phyloP scores from a whole-genome alignment of 2,329 filamentous ascomycete species.

The Capronia coronata region DNA sequence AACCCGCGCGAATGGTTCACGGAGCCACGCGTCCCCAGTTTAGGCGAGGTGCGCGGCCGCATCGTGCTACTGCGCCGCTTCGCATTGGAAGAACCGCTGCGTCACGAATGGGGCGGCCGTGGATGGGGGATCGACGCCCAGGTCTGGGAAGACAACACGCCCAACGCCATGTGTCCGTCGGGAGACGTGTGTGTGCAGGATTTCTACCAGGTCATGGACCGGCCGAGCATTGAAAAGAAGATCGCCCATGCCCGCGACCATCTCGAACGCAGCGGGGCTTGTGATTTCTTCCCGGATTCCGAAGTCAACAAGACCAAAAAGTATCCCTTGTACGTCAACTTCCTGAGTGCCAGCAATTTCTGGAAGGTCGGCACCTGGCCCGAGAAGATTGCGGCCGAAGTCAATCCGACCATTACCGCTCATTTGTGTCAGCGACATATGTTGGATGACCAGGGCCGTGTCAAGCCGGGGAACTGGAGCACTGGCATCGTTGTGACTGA shows the following conservation, averaged over 20 bases:
- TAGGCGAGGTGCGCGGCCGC: constrained; percentile 73
- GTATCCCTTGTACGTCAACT: constrained; percentile 78
- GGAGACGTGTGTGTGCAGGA: constrained; percentile 83
- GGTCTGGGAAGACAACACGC: constrained; percentile 82
- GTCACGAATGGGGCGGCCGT: constrained; percentile 41
- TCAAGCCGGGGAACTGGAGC: constrained; percentile 59
- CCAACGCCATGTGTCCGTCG: constrained; percentile 62
- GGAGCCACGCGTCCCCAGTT: constrained; percentile 64
- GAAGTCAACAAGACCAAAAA: constrained; percentile 29
- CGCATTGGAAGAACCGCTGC: constrained; percentile 49
- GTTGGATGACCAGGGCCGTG: constrained; percentile 30
- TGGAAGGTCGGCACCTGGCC: constrained; percentile 91
- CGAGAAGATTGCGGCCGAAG: constrained; percentile 76
- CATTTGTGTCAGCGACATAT: constrained; percentile 52
- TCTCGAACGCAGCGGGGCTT: constrained; percentile 53
- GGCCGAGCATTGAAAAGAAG: constrained; percentile 71
- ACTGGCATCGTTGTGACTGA: constrained; percentile 90
- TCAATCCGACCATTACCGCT: constrained; percentile 69
- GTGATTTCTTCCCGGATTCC: constrained; percentile 32
- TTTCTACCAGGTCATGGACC: constrained; percentile 81
- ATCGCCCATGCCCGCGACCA: constrained; percentile 67
- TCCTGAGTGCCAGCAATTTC: constrained; percentile 86
- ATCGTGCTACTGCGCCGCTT: constrained; percentile 82
- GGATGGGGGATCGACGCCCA: constrained; percentile 56
- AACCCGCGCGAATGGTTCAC: constrained; percentile 66